A percentile compares a stretch with the other conserved stretches of the same genome.
Conservation (phyloP, 2,329 filamentous ascomycete species). For the Colletotrichum chrysophilum region DNA sequence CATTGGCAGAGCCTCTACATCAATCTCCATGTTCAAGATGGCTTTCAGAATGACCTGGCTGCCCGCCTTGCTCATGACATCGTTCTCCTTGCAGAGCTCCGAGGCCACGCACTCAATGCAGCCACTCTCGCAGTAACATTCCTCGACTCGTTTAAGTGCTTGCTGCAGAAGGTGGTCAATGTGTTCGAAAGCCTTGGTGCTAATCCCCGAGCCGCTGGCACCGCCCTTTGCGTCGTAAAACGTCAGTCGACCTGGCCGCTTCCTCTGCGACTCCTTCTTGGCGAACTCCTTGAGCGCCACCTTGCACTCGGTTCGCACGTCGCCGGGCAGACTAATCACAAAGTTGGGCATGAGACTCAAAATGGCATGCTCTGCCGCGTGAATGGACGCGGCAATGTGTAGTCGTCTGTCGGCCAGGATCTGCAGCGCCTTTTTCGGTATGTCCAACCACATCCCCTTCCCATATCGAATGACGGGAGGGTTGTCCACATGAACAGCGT, state of each 20-base stretch:
- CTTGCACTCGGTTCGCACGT: constrained; percentile 95
- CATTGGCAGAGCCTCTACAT: constrained; percentile 85
- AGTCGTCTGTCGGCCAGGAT: constrained; percentile 76
- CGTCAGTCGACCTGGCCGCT: constrained; percentile 85
- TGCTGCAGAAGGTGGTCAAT: constrained; percentile 78
- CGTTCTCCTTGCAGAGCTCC: constrained; percentile 83
- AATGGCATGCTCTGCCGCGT: constrained; percentile 92
- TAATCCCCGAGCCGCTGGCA: constrained; percentile 81
- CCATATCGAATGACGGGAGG: constrained; percentile 84
- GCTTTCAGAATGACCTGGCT: constrained; percentile 81
- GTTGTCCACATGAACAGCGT: constrained; percentile 92
- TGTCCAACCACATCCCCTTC: constrained; percentile 95
- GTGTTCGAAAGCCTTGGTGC: constrained; percentile 92
- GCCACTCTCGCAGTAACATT: constrained; percentile 78
- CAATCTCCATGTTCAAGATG: constrained; percentile 77
- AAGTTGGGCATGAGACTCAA: constrained; percentile 89
- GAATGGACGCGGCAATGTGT: constrained; percentile 87
- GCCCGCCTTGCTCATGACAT: constrained; percentile 93
- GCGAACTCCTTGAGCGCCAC: constrained; percentile 86
- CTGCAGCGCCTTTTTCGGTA: constrained; percentile 79
- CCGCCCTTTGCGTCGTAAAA: constrained; percentile 97
- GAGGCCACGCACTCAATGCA: constrained; percentile 91
- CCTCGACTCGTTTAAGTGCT: constrained; percentile 77
- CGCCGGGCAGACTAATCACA: constrained; percentile 86
- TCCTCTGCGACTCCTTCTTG: constrained; percentile 69